A percentile compares a stretch with the other conserved stretches of the same genome.
Evolutionary conservation across 2,329 filamentous ascomycete species (phyloP).

Genomic region (Verticillium albo-atrum): DNA sequence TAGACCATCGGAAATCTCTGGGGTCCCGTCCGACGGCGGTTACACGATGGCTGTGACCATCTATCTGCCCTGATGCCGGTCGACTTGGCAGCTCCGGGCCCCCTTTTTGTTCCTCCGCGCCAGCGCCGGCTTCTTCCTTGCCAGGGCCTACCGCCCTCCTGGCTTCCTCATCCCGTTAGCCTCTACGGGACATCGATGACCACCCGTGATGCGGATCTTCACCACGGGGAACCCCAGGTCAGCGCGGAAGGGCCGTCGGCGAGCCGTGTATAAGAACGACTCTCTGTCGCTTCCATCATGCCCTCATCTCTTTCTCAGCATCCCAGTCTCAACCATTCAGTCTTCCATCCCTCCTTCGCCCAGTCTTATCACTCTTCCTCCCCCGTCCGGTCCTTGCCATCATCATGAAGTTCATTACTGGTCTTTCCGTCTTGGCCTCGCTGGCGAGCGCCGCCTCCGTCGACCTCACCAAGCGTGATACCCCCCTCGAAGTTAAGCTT

Average conservation of each 20-base stretch:
- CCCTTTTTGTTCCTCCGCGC: background rate
- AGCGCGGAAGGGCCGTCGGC: too few relatives aligned
- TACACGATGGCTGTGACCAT: background rate
- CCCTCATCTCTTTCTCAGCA: background rate
- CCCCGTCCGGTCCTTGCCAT: background rate
- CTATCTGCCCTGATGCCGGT: background rate
- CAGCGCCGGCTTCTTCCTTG: background rate
- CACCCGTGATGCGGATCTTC: background rate
- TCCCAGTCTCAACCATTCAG: background rate
- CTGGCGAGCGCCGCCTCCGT: slow-evolving; percentile 26
- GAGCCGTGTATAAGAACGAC: background rate
- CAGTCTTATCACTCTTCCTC: background rate
- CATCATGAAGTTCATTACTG: slow-evolving; percentile 31
- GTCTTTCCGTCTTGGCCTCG: slow-evolving; percentile 27
- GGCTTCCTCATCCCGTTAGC: background rate
- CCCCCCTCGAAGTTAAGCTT: slow-evolving; percentile 32
- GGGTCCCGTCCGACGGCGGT: background rate
- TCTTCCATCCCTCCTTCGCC: background rate
- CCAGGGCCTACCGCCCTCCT: background rate
- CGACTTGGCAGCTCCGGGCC: background rate
- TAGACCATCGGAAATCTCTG: too few relatives aligned
- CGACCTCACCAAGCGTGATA: slow-evolving; percentile 24
- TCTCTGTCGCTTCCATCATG: background rate
- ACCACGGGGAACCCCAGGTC: background rate
- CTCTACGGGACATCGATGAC: background rate